Evolutionary conservation across 2,329 filamentous ascomycete genomes (phyloP), one percentile per base, ranked within the genome.

Genomic region (Chlorencoelia australis): DNA sequence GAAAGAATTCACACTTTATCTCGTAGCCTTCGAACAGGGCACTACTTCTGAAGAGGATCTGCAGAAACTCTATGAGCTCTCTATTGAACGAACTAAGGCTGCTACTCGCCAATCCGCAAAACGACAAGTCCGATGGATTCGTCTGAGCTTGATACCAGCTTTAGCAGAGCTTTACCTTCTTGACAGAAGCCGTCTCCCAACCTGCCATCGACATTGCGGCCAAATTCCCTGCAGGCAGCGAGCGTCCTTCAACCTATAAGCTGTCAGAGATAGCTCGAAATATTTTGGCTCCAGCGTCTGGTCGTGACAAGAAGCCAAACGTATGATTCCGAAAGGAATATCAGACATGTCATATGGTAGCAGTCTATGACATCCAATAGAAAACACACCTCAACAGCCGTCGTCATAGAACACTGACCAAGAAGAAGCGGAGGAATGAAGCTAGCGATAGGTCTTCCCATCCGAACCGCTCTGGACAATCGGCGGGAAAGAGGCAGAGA

Each of bases 41-140:
- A 38, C 45, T 35, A 15, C 49, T 35, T 43, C 50, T 19, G 31
- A 45, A 27, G 35, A 51, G 41, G 64, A 71, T 3, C 59, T 82
- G 1, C 66, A 71, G 14, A 64, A 64, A 14, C 57, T 87, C 9
- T 77, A 72, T 46, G 48, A 55, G 1, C 55, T 67, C 1, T 79
- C 76, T 1, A 61, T 94, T 0, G 82, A 89, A 45, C 72, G 76
- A 33, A 88, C 86, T 45, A 86, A 93, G 56, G 71, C 75, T 4
- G 83, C 83, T 2, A 98, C 88, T 0, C 73, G 86, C 7, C 85
- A 88, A 48, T 98, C 96, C 54, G 84, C 89, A 2, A 82, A 77
- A 42, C 75, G 81, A 6, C 91, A 98, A 57, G 65, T 84, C 13
- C 75, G 79, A 40, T 98, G 88, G 86, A 93, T 96, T 38, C 73